Evolutionary conservation across 2,329 filamentous ascomycete species (phyloP), one percentile per base, ranked within the genome.

Genomic region (Clonostachys solani): DNA sequence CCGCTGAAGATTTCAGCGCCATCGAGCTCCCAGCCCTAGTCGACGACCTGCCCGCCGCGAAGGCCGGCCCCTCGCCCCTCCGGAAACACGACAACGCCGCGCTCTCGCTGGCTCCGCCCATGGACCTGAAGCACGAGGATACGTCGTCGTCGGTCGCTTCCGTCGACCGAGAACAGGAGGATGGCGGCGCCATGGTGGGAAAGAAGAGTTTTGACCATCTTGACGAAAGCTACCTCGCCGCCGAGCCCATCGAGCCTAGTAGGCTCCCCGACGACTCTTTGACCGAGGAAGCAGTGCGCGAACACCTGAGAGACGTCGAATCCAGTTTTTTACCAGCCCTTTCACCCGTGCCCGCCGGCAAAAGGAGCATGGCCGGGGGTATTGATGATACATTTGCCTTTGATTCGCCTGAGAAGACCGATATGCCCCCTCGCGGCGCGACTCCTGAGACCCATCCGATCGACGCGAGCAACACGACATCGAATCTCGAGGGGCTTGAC

Each of bases 241-340:
- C 65, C 29, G 61, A 62, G 6, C 62, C 64, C 19, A 56, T 68
- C 46, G 66, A 71, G 44, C 53, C 61, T 18, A 67, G 60, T 29
- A 52, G 53, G 13, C 54, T 44, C 15, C 50, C 56, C 10, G 66
- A 73, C 46, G 75, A 81, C 47, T 77, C 76, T 5, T 60, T 79
- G 40, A 74, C 73, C 40, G 78, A 81, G 53, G 71, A 74, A 42
- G 72, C 72, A 40, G 71, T 83, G 17, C 70, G 74, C 51, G 73
- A 75, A 47, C 80, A 84, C 57, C 62, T 86, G 17, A 73, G 78
- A 54, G 82, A 86, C 56, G 74, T 84, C 51, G 83, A 86, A 58
- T 85, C 82, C 34, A 86, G 82, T 64, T 86, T 86, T 56, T 60
- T 83, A 47, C 76, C 78, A 3, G 72, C 75, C 6, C 60, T 78